These are phyloP conservation scores for Cladosporium oxysporum DNA, from an alignment of 2,329 filamentous ascomycete genomes.

Conservation along the genomic window DNA sequence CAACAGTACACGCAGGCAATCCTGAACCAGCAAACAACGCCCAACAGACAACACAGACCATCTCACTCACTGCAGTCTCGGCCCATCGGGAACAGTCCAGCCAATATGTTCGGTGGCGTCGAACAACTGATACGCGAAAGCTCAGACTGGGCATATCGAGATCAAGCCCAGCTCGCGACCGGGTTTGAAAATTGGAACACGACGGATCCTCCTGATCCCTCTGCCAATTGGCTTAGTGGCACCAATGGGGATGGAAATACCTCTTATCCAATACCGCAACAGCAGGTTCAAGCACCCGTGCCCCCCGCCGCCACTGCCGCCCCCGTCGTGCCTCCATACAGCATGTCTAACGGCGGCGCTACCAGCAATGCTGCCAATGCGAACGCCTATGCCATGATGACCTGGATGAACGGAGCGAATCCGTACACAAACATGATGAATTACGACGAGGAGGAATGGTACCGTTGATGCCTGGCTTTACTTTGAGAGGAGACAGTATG, in stretches of 20 bases:
- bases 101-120: conserved; percentile 59
- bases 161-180: conserved; percentile 61
- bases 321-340: neutral
- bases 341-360: neutral
- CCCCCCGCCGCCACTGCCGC: neutral
- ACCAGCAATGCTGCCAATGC: neutral
- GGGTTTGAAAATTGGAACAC: conserved; percentile 64
- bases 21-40: conserved; percentile 22
- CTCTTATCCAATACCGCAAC: conserved; percentile 1
- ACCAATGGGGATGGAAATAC: neutral
- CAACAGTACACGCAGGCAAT: conserved; percentile 31
- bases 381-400: conserved; percentile 23
- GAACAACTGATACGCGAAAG: conserved; percentile 63
- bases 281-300: neutral
- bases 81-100: conserved; percentile 43
- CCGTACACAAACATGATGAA: conserved; percentile 33
- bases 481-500: neutral
- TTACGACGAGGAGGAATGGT: conserved; percentile 47
- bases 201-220: neutral
- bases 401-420: conserved; percentile 32
- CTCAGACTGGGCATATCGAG: conserved; percentile 62
- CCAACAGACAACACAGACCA: conserved; percentile 20
- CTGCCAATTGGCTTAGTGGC: neutral
- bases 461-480: conserved; percentile 36
- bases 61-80: conserved; percentile 25